A percentile compares a stretch with the other conserved stretches of the same genome.
These are phyloP conservation scores for Posidonia oceanica DNA, from an alignment of 116 monocot genomes.

Conservation along the genomic window DNA sequence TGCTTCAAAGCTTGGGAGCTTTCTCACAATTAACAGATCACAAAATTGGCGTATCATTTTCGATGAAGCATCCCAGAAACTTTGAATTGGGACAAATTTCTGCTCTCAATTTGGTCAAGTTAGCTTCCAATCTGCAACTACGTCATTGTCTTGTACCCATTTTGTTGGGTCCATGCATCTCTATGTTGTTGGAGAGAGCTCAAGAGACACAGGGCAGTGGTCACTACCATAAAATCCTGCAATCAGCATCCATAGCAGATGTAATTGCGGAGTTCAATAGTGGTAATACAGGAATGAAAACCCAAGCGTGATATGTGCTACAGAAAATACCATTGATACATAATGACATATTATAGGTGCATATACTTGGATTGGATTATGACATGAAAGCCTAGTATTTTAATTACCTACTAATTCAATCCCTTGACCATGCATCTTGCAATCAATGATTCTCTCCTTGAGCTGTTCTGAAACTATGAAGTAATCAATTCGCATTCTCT, in stretches of 20 bases:
- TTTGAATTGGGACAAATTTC: neutral
- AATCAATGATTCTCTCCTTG: conserved; percentile 53
- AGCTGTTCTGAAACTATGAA: conserved; percentile 82
- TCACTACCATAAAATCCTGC: conserved; percentile 91
- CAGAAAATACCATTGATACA: too few species aligned
- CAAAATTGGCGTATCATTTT: neutral
- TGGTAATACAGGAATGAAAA: too few species aligned
- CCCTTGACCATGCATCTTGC: conserved; percentile 78
- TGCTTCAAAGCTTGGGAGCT: neutral
- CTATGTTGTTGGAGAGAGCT: conserved; percentile 28
- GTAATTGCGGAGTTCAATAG: too few species aligned
- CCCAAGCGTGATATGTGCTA: too few species aligned
- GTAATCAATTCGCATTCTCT: conserved; percentile 97
- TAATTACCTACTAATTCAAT: conserved; percentile 82
- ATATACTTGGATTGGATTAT: neutral
- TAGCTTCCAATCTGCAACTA: neutral
- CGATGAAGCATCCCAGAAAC: neutral
- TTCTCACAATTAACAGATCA: neutral
- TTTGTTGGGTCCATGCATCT: neutral
- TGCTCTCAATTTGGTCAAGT: neutral
- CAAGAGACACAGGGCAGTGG: conserved; percentile 86
- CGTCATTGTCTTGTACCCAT: neutral
- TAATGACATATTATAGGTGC: neutral
- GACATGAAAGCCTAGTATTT: neutral
- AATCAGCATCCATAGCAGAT: neutral